phyloP scores from a whole-genome alignment of 169 alveolate genomes.

The Eimeria brunetti region DNA sequence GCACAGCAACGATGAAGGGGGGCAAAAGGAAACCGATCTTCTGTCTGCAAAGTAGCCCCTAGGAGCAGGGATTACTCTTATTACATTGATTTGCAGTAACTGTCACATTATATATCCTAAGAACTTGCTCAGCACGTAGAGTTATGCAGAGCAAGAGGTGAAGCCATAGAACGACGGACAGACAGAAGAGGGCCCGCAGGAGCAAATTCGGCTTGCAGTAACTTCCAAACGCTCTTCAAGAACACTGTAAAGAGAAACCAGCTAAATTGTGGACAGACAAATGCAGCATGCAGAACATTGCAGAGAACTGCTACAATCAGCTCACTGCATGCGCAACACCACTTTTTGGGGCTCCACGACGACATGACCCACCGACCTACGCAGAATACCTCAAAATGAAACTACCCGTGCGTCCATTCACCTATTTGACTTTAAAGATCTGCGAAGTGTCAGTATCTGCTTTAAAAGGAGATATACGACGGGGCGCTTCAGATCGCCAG shows the following conservation, averaged over 20 bases:
- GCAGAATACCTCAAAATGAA: neutral
- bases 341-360: neutral
- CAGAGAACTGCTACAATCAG: neutral
- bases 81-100: neutral
- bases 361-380: neutral
- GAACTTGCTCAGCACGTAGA: neutral
- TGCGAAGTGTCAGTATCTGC: neutral
- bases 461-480: neutral
- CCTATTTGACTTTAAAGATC: neutral
- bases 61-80: neutral
- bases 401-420: neutral
- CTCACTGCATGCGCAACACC: conserved; percentile 3
- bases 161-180: neutral
- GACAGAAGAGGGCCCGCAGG: neutral
- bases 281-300: neutral
- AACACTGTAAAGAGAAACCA: neutral
- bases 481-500: neutral
- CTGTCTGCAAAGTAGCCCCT: too few species aligned
- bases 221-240: neutral
- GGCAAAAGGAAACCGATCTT: too few species aligned
- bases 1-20: too few species aligned
- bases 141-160: neutral
- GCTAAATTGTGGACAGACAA: neutral
- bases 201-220: neutral
- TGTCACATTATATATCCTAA: neutral